Conservation (phyloP, 768 basidiomycete species). For the Grammothele lineata region DNA sequence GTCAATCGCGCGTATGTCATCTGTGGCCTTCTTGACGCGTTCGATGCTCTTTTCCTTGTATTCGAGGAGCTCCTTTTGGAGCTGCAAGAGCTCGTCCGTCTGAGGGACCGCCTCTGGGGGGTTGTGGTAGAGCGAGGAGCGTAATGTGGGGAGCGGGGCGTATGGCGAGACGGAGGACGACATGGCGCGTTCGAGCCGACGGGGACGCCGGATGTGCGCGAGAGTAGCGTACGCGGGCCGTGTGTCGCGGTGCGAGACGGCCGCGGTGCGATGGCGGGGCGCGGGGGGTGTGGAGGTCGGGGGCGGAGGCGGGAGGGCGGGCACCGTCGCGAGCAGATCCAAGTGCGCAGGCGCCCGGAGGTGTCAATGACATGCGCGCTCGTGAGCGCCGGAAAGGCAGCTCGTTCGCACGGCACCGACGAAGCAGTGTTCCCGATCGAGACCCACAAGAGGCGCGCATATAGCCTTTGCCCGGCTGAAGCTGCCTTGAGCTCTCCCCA, state of each 20-base stretch:
- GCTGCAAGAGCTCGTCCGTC: constrained; percentile 63
- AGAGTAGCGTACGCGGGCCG: too few relatives aligned
- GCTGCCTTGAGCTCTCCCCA: too few relatives aligned
- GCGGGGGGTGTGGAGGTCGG: background rate
- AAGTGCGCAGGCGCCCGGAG: constrained; percentile 16
- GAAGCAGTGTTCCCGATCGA: too few relatives aligned
- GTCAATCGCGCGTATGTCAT: constrained; percentile 70
- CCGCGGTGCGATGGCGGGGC: background rate
- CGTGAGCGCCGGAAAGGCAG: too few relatives aligned
- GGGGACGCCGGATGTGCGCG: too few relatives aligned
- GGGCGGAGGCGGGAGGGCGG: constrained; percentile 8
- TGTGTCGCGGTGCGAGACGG: background rate
- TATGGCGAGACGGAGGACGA: constrained; percentile 56
- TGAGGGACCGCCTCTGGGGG: constrained; percentile 64
- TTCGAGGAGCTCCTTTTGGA: constrained; percentile 56
- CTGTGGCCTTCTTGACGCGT: constrained; percentile 68
- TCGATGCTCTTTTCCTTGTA: constrained; percentile 53
- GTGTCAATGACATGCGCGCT: too few relatives aligned
- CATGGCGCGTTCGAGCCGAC: constrained; percentile 41
- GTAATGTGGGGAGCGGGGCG: constrained; percentile 42
- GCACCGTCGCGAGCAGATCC: constrained; percentile 20
- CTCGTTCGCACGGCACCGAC: too few relatives aligned
- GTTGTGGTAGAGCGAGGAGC: constrained; percentile 59
- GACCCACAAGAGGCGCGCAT: too few relatives aligned
- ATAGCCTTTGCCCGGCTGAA: too few relatives aligned